These are phyloP conservation scores for Daldinia loculata DNA, from an alignment of 495 filamentous ascomycete genomes.

Conservation along the genomic window DNA sequence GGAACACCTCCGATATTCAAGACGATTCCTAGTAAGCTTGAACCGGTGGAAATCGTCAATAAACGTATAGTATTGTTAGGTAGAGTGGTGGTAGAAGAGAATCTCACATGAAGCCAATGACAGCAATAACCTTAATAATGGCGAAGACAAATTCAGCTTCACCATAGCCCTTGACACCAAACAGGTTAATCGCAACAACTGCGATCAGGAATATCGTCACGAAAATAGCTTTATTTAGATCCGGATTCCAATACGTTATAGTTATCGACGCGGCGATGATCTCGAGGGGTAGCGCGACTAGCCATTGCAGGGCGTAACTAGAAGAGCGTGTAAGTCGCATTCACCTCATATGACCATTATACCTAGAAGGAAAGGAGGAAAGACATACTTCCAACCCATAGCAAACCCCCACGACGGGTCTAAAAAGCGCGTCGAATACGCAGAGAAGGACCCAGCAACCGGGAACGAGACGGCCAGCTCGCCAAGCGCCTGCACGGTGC, in stretches of 20 bases:
- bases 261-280: constrained; percentile 91
- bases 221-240: constrained; percentile 77
- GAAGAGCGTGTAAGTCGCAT: constrained; percentile 15
- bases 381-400: constrained; percentile 90
- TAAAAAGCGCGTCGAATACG: constrained; percentile 90
- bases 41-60: constrained; percentile 28
- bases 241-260: constrained; percentile 80
- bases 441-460: constrained; percentile 90
- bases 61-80: background rate
- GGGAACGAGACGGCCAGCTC: constrained; percentile 93
- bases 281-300: constrained; percentile 86
- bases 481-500: constrained; percentile 89
- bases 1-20: constrained; percentile 83
- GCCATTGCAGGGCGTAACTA: constrained; percentile 93
- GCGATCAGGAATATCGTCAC: constrained; percentile 81
- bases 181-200: constrained; percentile 83
- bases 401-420: constrained; percentile 98
- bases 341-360: background rate
- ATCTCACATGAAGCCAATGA: constrained; percentile 87
- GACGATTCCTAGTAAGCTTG: constrained; percentile 78
- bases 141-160: constrained; percentile 93
- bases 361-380: background rate
- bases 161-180: constrained; percentile 87
- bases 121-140: constrained; percentile 83
- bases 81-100: background rate